Evolutionary conservation across 1,284 basidiomycete species (phyloP).

Genomic region (Cutaneotrichosporon spelunceum): DNA sequence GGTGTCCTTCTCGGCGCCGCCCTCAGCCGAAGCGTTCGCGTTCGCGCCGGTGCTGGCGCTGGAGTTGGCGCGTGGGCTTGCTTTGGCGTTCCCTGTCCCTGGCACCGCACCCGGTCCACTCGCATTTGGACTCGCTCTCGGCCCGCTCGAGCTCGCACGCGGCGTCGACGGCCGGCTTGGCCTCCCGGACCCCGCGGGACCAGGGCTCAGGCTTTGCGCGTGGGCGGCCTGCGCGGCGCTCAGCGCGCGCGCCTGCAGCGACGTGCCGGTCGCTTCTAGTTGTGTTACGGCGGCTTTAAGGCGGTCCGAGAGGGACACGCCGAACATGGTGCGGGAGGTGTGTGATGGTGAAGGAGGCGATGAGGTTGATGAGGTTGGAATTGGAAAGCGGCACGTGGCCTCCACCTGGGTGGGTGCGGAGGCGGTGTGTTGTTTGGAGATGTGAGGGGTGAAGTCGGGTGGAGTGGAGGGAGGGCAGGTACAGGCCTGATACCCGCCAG

Average conservation of each 20-base stretch:
- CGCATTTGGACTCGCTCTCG: background rate
- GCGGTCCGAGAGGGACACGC: slow-evolving; percentile 37
- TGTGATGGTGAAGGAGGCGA: background rate
- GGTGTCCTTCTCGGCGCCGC: background rate
- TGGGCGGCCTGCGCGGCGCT: slow-evolving; percentile 16
- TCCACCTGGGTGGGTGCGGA: no score
- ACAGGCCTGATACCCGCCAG: background rate
- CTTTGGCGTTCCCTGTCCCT: no score
- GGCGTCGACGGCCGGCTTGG: background rate
- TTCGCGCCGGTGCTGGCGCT: background rate
- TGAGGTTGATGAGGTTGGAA: background rate
- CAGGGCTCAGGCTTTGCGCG: background rate
- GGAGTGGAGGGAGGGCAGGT: no score
- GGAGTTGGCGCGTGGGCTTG: no score
- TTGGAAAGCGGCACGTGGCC: background rate
- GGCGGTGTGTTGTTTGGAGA: no score
- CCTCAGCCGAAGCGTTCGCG: background rate
- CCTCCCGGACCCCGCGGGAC: background rate
- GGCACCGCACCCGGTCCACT: no score
- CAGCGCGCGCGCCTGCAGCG: slow-evolving; percentile 37
- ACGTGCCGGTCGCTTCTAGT: slow-evolving; percentile 36
- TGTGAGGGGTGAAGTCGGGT: no score
- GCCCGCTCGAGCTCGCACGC: background rate
- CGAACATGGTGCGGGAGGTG: slow-evolving; percentile 32
- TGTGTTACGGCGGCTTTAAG: slow-evolving; percentile 46